Evolutionary conservation across 371 early-diverging fungal genomes (phyloP).

Genomic region (Racocetra persica): DNA sequence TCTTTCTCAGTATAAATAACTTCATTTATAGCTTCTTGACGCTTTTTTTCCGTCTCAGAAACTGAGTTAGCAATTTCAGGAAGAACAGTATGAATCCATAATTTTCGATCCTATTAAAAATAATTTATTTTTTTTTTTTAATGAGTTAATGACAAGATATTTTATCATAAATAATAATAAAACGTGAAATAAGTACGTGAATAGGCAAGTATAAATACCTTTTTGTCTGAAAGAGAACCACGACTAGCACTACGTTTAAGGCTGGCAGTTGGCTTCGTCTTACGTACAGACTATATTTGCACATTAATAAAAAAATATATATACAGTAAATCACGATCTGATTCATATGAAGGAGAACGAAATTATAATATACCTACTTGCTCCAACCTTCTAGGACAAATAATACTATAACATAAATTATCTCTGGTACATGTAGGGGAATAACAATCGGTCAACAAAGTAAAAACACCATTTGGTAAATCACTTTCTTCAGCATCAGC

Average conservation of each 20-base stretch:
- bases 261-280: constrained; percentile 51
- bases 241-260: constrained; percentile 49
- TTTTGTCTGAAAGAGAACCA: constrained; percentile 51
- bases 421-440: constrained; percentile 89
- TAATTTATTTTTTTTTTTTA: background rate
- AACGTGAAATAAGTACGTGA: background rate
- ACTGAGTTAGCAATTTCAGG: constrained; percentile 75
- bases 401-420: constrained; percentile 81
- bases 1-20: constrained; percentile 89
- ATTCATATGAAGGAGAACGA: background rate
- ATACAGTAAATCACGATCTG: background rate
- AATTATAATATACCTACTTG: constrained; percentile 48
- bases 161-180: too few species aligned
- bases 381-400: constrained; percentile 82
- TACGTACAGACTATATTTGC: constrained; percentile 49
- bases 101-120: constrained; percentile 47
- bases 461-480: constrained; percentile 80
- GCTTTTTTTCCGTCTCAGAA: constrained; percentile 75
- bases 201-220: constrained; percentile 38
- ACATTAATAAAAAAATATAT: background rate
- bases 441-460: constrained; percentile 87
- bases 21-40: constrained; percentile 94
- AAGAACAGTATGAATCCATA: constrained; percentile 72
- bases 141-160: too few species aligned
- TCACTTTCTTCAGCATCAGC: constrained; percentile 52